Base-by-base conservation (phyloP, 305 asterid species). In the Ajuga reptans region DNA sequence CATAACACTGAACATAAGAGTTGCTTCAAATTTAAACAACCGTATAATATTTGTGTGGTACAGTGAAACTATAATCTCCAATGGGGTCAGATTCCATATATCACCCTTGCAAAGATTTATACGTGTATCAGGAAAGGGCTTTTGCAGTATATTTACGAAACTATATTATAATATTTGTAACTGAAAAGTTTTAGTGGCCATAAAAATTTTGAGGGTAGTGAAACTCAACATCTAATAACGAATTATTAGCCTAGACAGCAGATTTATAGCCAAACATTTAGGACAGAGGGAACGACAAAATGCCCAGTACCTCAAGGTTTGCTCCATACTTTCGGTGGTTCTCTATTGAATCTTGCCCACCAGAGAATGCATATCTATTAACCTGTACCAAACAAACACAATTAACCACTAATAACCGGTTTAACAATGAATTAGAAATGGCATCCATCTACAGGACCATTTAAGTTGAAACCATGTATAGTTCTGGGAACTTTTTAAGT, bases 331-430 rank as follows among this genome's bases (percentile, higher is more conserved):
- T 84, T 68, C 93, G 75, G 76, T 93, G 99, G 69, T 88, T 87
- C 74, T 93, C 99, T 36, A 87, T 69, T 43, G 96, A 89, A 80
- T 90, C 97, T 85, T 89, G 95, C 76, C 99, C 97, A 5, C 97
- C 97, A 69, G 99, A 93, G 78, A 93, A 93, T 39, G 99, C 97
- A 61, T 82, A 90, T 79, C 79, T 87, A 80, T 93, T 90, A 64
- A 93, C 49, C 99, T 93, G 90, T 21, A 54, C 10, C 66, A 21
- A 7, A 76, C 9, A 18, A 29, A 47, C 4, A 72, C 9, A 34
- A 4, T 60, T 14, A 6, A 53, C 49, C 75, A 47, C 34, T 49
- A 62, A 17, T n/a, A 43, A 36, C 42, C 51, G 4, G 24, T 36
- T n/a, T n/a, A 69, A 64, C 49, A 57, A 64, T 12, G 39, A 37